phyloP scores from a whole-genome alignment of 352 stramenopile species.

The Pythium brassicae region DNA sequence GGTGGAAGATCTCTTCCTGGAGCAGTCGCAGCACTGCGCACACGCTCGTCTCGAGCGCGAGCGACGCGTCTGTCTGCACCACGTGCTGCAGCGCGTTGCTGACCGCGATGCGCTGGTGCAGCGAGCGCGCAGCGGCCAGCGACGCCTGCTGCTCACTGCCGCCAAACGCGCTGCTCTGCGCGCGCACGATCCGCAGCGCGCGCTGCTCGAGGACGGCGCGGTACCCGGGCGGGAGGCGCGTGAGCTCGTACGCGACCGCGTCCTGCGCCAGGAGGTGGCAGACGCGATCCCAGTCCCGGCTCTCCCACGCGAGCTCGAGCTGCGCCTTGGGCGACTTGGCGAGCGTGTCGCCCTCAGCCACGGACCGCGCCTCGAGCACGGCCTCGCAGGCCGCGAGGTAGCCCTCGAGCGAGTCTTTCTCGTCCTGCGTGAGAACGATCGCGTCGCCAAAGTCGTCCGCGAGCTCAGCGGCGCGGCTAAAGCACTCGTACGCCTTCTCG shows the following conservation, averaged over 20 bases:
- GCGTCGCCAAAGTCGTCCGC: constrained; percentile 29
- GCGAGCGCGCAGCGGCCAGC: constrained; percentile 27
- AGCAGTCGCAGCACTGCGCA: constrained; percentile 36
- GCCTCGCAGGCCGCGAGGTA: constrained; percentile 70
- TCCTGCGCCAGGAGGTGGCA: constrained; percentile 42
- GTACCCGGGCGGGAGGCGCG: constrained; percentile 27
- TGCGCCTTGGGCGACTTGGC: constrained; percentile 32
- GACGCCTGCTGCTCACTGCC: constrained; percentile 19
- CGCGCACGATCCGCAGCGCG: constrained; percentile 37
- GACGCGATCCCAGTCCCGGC: constrained; percentile 43
- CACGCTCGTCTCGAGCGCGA: constrained; percentile 29
- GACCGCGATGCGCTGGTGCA: constrained; percentile 51
- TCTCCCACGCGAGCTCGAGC: constrained; percentile 44
- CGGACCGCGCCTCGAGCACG: constrained; percentile 45
- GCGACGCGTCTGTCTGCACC: constrained; percentile 15
- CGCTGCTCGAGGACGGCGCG: constrained; percentile 41
- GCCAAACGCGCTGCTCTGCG: constrained; percentile 17
- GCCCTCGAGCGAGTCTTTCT: constrained; percentile 47
- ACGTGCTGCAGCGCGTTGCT: constrained; percentile 35
- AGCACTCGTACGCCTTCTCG: constrained; percentile 74
- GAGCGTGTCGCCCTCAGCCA: constrained; percentile 24
- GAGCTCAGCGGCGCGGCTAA: constrained; percentile 58
- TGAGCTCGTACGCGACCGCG: constrained; percentile 32
- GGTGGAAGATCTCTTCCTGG: constrained; percentile 48
- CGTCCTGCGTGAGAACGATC: constrained; percentile 18